Conservation (phyloP, 1,284 basidiomycete genomes). For the Boletus smithii region DNA sequence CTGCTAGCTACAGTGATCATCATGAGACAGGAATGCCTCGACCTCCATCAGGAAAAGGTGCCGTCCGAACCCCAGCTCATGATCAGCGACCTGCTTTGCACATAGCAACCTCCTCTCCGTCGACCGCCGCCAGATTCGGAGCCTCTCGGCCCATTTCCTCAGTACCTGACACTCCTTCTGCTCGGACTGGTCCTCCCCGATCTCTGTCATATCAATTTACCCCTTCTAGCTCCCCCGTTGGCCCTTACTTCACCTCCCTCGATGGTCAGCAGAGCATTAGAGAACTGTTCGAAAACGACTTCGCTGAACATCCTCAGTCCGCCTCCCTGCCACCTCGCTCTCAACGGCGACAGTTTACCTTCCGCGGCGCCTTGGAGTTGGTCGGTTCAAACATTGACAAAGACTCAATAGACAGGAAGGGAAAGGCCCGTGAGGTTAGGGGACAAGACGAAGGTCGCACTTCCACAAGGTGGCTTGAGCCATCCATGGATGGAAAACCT, state of each 20-base stretch:
- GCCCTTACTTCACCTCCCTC: conserved; percentile 22
- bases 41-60: not conserved
- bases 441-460: conserved; percentile 48
- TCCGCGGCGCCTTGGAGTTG: conserved; percentile 62
- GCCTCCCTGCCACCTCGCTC: conserved; percentile 27
- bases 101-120: conserved; percentile 11
- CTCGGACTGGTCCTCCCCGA: conserved; percentile 68
- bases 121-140: conserved; percentile 1
- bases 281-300: conserved; percentile 31
- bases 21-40: not conserved
- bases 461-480: conserved; percentile 57
- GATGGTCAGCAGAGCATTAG: conserved; percentile 24
- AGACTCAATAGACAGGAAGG: conserved; percentile 48
- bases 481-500: conserved; percentile 45
- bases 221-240: conserved; percentile 43
- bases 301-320: conserved; percentile 28
- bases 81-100: conserved; percentile 12
- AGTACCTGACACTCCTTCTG: conserved; percentile 53
- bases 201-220: conserved; percentile 65
- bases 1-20: conserved; percentile 1
- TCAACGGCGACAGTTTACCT: conserved; percentile 39
- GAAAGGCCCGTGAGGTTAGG: conserved; percentile 52
- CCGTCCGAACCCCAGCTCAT: conserved; percentile 3
- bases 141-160: conserved; percentile 10
- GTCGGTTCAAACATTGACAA: conserved; percentile 33